Evolutionary conservation across 805 yeast species (phyloP).

Genomic region (Candida coquimbonensis): DNA sequence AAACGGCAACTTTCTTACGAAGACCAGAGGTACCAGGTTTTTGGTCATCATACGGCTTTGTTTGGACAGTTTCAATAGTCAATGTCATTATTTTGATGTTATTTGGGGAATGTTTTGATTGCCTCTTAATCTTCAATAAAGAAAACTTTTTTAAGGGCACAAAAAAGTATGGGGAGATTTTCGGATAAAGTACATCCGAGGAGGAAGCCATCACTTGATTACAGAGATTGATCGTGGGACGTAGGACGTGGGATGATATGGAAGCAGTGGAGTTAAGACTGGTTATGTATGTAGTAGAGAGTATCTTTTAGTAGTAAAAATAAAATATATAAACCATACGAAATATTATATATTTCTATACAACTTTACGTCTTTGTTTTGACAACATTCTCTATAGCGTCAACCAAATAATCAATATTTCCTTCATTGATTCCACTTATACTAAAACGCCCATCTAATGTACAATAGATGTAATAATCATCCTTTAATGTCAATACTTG

Average conservation of each 20-base stretch:
- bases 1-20: conserved; percentile 82
- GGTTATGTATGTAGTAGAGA: no score
- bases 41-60: conserved; percentile 81
- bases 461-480: conserved; percentile 74
- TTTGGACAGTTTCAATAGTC: conserved; percentile 33
- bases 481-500: conserved; percentile 68
- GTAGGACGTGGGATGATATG: no score
- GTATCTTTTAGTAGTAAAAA: no score
- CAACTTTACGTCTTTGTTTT: not conserved
- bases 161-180: not conserved
- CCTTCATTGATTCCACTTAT: conserved; percentile 79
- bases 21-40: conserved; percentile 98
- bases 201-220: not conserved
- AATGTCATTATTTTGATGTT: conserved; percentile 5
- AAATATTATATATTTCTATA: not conserved
- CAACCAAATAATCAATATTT: conserved; percentile 71
- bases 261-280: no score
- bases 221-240: not conserved
- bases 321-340: no score
- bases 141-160: not conserved
- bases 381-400: conserved; percentile 39
- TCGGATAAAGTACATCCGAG: not conserved
- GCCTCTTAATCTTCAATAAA: not conserved
- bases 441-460: conserved; percentile 86
- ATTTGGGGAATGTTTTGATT: no score